Conservation (phyloP, 2,329 filamentous ascomycete species). For the Acrocalymma vagum region DNA sequence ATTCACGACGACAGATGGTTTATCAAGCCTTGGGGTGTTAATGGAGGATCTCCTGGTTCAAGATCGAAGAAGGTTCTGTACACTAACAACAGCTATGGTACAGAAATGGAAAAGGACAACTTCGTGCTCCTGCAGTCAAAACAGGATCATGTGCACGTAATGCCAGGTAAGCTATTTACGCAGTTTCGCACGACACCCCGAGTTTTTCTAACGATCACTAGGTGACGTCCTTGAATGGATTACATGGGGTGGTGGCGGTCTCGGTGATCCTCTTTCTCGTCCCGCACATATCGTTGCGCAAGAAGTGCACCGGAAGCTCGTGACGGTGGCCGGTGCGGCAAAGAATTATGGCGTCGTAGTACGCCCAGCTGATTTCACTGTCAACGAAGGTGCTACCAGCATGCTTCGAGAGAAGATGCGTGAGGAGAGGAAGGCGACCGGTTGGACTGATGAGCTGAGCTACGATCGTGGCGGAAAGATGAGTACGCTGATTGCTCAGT, state of each 20-base stretch:
- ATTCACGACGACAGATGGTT: slow-evolving; percentile 61
- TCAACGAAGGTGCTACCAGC: slow-evolving; percentile 48
- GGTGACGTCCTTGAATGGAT: slow-evolving; percentile 60
- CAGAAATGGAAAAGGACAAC: slow-evolving; percentile 42
- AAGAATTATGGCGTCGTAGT: slow-evolving; percentile 58
- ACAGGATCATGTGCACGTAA: slow-evolving; percentile 57
- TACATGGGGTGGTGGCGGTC: slow-evolving; percentile 60
- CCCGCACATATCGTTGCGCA: slow-evolving; percentile 54
- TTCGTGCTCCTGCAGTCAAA: slow-evolving; percentile 54
- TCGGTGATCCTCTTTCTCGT: slow-evolving; percentile 57
- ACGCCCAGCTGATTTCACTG: slow-evolving; percentile 41
- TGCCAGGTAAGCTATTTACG: slow-evolving; percentile 39
- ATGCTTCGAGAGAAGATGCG: slow-evolving; percentile 44
- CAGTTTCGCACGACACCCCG: background rate
- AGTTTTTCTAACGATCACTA: slow-evolving; percentile 7
- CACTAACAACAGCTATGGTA: slow-evolving; percentile 48
- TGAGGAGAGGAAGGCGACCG: slow-evolving; percentile 24
- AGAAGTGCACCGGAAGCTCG: slow-evolving; percentile 56
- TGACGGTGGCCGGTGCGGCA: slow-evolving; percentile 53
- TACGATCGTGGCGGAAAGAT: slow-evolving; percentile 57
- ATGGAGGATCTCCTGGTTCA: slow-evolving; percentile 55
- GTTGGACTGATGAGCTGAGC: slow-evolving; percentile 27
- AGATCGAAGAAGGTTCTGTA: slow-evolving; percentile 55
- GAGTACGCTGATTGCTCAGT: slow-evolving; percentile 46
- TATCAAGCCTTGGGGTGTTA: slow-evolving; percentile 59